These are phyloP conservation scores for Kappamyces sp. DNA, from an alignment of 192 early-diverging fungal species.

Conservation along the genomic window DNA sequence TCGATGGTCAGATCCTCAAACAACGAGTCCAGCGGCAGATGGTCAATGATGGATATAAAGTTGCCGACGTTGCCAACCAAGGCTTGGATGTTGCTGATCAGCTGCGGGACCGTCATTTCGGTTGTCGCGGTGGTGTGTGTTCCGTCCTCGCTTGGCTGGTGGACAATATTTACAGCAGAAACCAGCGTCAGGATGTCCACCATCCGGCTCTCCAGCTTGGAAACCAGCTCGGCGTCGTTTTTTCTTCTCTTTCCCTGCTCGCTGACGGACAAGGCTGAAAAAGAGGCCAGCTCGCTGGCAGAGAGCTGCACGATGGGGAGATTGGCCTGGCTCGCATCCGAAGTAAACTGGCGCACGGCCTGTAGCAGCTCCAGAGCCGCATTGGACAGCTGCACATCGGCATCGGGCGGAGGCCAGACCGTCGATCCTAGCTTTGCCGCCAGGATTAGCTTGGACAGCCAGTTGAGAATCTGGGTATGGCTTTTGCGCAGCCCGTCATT, in stretches of 20 bases:
- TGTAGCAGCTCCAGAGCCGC: slow-evolving; percentile 8
- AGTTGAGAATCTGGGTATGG: slow-evolving; percentile 70
- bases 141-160: not conserved
- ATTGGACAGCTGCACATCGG: slow-evolving; percentile 3
- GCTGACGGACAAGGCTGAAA: not conserved
- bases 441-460: slow-evolving; percentile 34
- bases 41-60: slow-evolving; percentile 46
- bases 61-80: slow-evolving; percentile 49
- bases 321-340: slow-evolving; percentile 3
- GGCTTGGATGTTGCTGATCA: slow-evolving; percentile 29
- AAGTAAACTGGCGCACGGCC: not conserved
- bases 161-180: not conserved
- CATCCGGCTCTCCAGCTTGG: not conserved
- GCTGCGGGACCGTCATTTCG: slow-evolving; percentile 1
- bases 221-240: slow-evolving; percentile 3
- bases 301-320: not conserved
- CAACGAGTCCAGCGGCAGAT: slow-evolving; percentile 38
- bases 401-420: slow-evolving; percentile 38
- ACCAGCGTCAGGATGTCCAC: too few species aligned
- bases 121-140: slow-evolving; percentile 2
- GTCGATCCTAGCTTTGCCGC: slow-evolving; percentile 37
- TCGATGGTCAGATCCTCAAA: slow-evolving; percentile 37
- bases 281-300: slow-evolving; percentile 1
- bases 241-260: slow-evolving; percentile 3
- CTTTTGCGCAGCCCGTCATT: slow-evolving; percentile 57